phyloP scores from a whole-genome alignment of 306 rosid genomes.

The Herpetospermum pedunculosum region DNA sequence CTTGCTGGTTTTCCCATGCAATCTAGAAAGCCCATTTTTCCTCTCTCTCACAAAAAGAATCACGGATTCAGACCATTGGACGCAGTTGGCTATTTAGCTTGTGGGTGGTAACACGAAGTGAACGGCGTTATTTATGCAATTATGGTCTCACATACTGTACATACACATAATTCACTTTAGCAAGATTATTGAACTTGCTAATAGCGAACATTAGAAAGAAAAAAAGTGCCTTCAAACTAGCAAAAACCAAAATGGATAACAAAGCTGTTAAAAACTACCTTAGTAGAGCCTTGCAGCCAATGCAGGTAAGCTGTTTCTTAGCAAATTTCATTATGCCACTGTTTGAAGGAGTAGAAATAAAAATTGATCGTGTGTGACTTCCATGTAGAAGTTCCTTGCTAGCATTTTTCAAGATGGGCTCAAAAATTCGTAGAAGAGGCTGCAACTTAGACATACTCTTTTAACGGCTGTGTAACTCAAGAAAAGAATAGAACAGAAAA shows the following conservation, averaged over 20 bases:
- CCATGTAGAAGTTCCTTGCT: slow-evolving; percentile 97
- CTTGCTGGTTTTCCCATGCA: neutral
- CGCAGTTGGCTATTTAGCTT: neutral
- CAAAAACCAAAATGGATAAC: neutral
- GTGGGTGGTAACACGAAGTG: neutral
- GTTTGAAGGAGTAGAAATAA: slow-evolving; percentile 83
- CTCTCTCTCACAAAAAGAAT: neutral
- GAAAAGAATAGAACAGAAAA: neutral
- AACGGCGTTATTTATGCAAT: neutral
- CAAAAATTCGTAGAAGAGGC: slow-evolving; percentile 94
- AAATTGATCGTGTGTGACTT: slow-evolving; percentile 86
- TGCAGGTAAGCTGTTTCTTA: slow-evolving; percentile 72
- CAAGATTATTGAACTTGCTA: neutral
- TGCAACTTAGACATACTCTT: slow-evolving; percentile 27
- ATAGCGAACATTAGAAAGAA: neutral
- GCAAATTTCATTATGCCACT: slow-evolving; percentile 93
- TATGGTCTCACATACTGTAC: neutral
- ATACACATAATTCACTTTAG: neutral
- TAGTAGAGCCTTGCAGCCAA: slow-evolving; percentile 89
- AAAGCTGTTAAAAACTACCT: slow-evolving; percentile 35
- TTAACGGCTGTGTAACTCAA: slow-evolving; percentile 16
- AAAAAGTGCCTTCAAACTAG: neutral
- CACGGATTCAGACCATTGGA: neutral
- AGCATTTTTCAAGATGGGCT: slow-evolving; percentile 94
- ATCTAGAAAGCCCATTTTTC: neutral